Conservation (phyloP, 495 filamentous ascomycete species). For the Neohortaea acidophila region DNA sequence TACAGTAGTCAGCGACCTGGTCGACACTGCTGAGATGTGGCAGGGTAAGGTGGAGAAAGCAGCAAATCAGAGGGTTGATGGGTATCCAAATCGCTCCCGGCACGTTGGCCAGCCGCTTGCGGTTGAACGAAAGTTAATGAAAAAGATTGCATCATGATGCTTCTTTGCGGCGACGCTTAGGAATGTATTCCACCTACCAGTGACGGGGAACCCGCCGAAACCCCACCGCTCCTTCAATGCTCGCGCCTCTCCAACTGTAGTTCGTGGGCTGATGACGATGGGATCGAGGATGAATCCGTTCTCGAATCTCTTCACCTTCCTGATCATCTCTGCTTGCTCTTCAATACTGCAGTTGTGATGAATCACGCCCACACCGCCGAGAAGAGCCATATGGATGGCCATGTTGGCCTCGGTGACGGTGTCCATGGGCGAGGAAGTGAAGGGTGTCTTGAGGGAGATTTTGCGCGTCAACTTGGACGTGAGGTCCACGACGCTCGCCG, state of each 20-base stretch:
- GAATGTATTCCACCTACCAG: conserved; percentile 69
- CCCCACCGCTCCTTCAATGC: conserved; percentile 93
- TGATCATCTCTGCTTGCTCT: conserved; percentile 94
- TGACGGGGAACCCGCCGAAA: conserved; percentile 96
- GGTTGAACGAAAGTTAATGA: conserved; percentile 99
- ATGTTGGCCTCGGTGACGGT: conserved; percentile 98
- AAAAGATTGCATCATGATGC: conserved; percentile 43
- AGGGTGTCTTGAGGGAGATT: conserved; percentile 82
- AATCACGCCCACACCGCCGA: conserved; percentile 91
- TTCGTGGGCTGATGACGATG: conserved; percentile 73
- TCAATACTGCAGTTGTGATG: conserved; percentile 97
- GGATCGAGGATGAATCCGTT: conserved; percentile 98
- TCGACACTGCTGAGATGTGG: neutral
- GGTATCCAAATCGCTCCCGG: conserved; percentile 13
- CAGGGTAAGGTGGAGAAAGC: neutral
- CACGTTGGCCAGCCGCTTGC: conserved; percentile 29
- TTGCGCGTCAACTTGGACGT: conserved; percentile 88
- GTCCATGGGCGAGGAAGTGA: conserved; percentile 97
- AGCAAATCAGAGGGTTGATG: conserved; percentile 28
- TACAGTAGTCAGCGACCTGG: neutral
- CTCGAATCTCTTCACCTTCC: conserved; percentile 97
- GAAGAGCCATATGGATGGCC: conserved; percentile 96
- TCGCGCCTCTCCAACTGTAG: conserved; percentile 83
- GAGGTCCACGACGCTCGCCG: conserved; percentile 74
- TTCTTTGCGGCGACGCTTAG: too few species aligned